These are phyloP conservation scores for Vanrija pseudolonga DNA, from an alignment of 1,284 basidiomycete genomes.

Conservation along the genomic window DNA sequence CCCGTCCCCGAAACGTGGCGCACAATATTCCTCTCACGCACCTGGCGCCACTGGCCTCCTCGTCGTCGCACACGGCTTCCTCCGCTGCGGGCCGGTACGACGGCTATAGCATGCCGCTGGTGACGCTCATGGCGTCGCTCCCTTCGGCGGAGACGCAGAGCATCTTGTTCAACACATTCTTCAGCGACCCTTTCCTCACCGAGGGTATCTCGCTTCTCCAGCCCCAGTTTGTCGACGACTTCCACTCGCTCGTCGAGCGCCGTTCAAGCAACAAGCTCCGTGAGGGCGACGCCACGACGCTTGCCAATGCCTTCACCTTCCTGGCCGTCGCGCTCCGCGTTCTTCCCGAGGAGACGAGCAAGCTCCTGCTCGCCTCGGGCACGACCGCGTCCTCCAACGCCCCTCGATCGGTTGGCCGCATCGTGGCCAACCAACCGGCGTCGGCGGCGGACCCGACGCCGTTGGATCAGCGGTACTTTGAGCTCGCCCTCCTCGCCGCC, in stretches of 20 bases:
- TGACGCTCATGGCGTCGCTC: slow-evolving; percentile 31
- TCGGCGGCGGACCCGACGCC: slow-evolving; percentile 30
- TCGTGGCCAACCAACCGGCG: slow-evolving; percentile 17
- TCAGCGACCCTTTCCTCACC: slow-evolving; percentile 41
- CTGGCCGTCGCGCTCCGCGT: slow-evolving; percentile 36
- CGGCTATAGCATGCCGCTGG: slow-evolving; percentile 30
- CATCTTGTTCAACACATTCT: slow-evolving; percentile 43
- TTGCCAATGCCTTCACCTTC: slow-evolving; percentile 40
- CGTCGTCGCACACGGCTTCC: background rate
- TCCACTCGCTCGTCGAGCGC: slow-evolving; percentile 31
- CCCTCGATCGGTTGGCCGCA: slow-evolving; percentile 19
- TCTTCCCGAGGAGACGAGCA: slow-evolving; percentile 41
- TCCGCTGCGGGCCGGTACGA: slow-evolving; percentile 18
- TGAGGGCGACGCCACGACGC: slow-evolving; percentile 41
- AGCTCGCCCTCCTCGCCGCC: slow-evolving; percentile 33
- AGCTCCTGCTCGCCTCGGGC: slow-evolving; percentile 34
- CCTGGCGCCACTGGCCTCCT: background rate
- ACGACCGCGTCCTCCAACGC: slow-evolving; percentile 9
- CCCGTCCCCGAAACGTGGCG: background rate
- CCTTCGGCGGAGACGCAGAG: slow-evolving; percentile 35
- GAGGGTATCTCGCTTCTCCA: slow-evolving; percentile 43
- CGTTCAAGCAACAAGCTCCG: slow-evolving; percentile 17
- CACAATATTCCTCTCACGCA: background rate
- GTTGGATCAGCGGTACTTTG: slow-evolving; percentile 43
- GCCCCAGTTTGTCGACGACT: slow-evolving; percentile 36